Conservation (phyloP, 176 grass and related monocot genomes). For the Oropetium thomaeum region DNA sequence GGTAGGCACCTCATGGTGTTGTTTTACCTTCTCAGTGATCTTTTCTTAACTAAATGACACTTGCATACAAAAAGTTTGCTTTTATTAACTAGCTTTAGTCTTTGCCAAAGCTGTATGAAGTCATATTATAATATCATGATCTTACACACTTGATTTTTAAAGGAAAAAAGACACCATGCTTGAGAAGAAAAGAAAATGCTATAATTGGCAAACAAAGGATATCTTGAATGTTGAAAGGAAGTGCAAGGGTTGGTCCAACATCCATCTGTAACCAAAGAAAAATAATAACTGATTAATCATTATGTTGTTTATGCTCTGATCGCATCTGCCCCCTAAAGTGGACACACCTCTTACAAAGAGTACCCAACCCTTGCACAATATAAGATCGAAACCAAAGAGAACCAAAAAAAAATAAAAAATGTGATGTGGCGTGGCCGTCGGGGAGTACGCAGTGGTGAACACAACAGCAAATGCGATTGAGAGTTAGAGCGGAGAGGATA, state of each 20-base stretch:
- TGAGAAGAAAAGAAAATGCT: neutral
- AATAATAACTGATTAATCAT: conserved; percentile 16
- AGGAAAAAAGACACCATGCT: neutral
- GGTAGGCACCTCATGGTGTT: neutral
- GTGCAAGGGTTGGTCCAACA: conserved; percentile 73
- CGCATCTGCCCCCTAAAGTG: neutral
- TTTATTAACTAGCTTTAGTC: neutral
- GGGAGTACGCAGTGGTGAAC: no score
- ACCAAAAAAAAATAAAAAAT: no score
- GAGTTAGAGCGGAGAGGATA: no score
- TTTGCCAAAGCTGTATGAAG: neutral
- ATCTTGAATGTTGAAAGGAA: conserved; percentile 80
- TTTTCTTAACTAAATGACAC: neutral
- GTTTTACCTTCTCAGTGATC: neutral
- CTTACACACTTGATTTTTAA: neutral
- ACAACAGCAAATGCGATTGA: no score
- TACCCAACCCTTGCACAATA: neutral
- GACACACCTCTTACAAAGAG: neutral
- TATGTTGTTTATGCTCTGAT: conserved; percentile 1
- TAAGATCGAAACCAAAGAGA: neutral
- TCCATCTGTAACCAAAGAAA: conserved; percentile 62
- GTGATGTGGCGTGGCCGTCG: no score
- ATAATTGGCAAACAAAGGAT: conserved; percentile 50
- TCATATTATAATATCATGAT: neutral
- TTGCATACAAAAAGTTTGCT: neutral